These are phyloP conservation scores for Mrakiaceae sp. DNA, from an alignment of 1,284 basidiomycete species.

Conservation along the genomic window DNA sequence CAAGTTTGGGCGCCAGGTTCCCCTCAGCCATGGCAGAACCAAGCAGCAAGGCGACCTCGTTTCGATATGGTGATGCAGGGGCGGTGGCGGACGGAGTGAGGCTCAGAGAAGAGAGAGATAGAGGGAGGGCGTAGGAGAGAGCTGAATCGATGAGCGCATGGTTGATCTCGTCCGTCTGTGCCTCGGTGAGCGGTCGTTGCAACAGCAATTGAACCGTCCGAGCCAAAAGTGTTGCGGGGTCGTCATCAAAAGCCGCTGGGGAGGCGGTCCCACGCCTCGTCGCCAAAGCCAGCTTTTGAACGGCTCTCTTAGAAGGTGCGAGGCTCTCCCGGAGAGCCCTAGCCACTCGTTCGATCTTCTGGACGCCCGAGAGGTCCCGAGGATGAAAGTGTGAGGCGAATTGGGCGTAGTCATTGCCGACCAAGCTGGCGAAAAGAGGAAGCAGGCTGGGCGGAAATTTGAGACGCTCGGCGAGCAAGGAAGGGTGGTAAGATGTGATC, in stretches of 20 bases:
- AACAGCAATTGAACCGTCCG: conserved; percentile 2
- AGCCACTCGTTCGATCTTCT: conserved; percentile 32
- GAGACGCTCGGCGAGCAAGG: conserved; percentile 51
- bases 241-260: neutral
- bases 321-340: conserved; percentile 30
- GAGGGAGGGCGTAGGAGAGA: conserved; percentile 6
- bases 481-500: conserved; percentile 53
- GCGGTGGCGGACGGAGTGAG: neutral
- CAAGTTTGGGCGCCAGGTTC: conserved; percentile 8
- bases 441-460: conserved; percentile 58
- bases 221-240: neutral
- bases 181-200: conserved; percentile 1
- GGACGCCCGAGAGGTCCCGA: conserved; percentile 19
- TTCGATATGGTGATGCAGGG: neutral
- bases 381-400: conserved; percentile 28
- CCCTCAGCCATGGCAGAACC: neutral
- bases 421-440: conserved; percentile 69
- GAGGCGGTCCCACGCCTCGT: no score
- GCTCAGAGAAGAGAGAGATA: neutral
- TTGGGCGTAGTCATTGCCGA: conserved; percentile 71
- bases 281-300: no score
- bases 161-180: conserved; percentile 7
- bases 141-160: conserved; percentile 15
- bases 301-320: neutral
- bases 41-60: conserved; percentile 1